phyloP scores from a whole-genome alignment of 352 stramenopile genomes.

The Globisporangium nodosum region DNA sequence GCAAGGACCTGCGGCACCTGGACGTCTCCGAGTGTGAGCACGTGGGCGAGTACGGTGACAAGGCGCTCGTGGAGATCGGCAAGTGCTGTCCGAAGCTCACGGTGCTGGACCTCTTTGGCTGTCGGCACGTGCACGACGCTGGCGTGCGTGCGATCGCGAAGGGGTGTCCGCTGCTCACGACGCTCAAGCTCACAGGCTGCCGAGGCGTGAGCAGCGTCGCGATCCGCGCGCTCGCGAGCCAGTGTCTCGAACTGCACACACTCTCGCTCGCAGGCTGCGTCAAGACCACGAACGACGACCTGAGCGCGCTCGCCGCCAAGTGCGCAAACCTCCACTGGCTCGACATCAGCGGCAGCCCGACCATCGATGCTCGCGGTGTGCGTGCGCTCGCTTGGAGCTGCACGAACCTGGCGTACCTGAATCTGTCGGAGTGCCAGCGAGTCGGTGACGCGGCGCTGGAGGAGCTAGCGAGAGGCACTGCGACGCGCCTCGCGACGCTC shows the following conservation, averaged over 20 bases:
- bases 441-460: constrained; percentile 66
- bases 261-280: constrained; percentile 84
- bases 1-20: constrained; percentile 66
- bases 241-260: constrained; percentile 60
- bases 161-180: constrained; percentile 81
- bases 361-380: constrained; percentile 54
- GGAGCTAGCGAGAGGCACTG: constrained; percentile 26
- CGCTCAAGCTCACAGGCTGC: constrained; percentile 85
- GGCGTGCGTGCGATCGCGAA: constrained; percentile 77
- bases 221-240: constrained; percentile 63
- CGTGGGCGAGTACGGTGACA: constrained; percentile 90
- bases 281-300: constrained; percentile 74
- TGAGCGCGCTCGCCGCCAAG: constrained; percentile 41
- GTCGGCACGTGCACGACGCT: constrained; percentile 80
- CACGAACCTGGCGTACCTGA: constrained; percentile 53
- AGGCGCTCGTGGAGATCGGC: constrained; percentile 87
- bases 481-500: constrained; percentile 30
- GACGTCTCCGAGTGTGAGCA: constrained; percentile 84
- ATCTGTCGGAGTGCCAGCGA: constrained; percentile 67
- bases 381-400: constrained; percentile 55
- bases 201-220: constrained; percentile 69
- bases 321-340: constrained; percentile 65
- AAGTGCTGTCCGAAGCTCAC: constrained; percentile 68
- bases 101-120: constrained; percentile 84
- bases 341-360: constrained; percentile 78